phyloP scores from a whole-genome alignment of 495 filamentous ascomycete genomes.

The Hypoxylon fuscum region DNA sequence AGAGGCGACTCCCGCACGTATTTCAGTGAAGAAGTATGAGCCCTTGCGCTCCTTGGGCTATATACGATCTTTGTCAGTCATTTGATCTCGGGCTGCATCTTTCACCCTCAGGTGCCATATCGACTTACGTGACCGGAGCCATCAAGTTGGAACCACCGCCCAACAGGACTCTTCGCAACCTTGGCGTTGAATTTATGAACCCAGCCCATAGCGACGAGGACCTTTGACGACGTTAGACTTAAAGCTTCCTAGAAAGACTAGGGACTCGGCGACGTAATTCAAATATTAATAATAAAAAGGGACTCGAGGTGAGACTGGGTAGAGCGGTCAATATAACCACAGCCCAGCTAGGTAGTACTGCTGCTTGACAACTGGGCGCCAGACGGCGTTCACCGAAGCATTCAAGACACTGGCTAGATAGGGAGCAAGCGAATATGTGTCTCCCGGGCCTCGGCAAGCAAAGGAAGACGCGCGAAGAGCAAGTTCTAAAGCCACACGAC shows the following conservation, averaged over 20 bases:
- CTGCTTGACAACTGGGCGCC: background rate
- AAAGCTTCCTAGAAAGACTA: background rate
- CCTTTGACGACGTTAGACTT: background rate
- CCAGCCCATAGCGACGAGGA: slow-evolving; percentile 52
- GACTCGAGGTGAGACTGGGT: background rate
- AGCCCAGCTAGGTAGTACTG: background rate
- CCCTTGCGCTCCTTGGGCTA: slow-evolving; percentile 75
- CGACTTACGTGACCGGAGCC: slow-evolving; percentile 75
- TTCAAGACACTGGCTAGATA: background rate
- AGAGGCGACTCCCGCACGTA: slow-evolving; percentile 79
- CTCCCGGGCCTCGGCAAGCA: background rate
- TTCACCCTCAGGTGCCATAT: background rate
- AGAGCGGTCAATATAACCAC: background rate
- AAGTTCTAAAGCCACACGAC: slow-evolving; percentile 7
- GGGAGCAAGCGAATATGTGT: background rate
- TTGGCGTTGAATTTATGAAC: slow-evolving; percentile 61
- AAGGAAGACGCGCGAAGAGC: slow-evolving; percentile 1
- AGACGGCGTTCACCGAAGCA: background rate
- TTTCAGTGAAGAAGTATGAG: slow-evolving; percentile 79
- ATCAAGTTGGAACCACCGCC: slow-evolving; percentile 77
- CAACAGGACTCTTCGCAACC: slow-evolving; percentile 68
- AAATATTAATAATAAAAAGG: too few relatives aligned
- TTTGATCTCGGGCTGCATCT: background rate
- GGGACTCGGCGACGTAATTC: too few relatives aligned
- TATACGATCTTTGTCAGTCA: slow-evolving; percentile 31